Base-by-base conservation (phyloP, 2,329 filamentous ascomycete genomes). In the Fusarium compactum region DNA sequence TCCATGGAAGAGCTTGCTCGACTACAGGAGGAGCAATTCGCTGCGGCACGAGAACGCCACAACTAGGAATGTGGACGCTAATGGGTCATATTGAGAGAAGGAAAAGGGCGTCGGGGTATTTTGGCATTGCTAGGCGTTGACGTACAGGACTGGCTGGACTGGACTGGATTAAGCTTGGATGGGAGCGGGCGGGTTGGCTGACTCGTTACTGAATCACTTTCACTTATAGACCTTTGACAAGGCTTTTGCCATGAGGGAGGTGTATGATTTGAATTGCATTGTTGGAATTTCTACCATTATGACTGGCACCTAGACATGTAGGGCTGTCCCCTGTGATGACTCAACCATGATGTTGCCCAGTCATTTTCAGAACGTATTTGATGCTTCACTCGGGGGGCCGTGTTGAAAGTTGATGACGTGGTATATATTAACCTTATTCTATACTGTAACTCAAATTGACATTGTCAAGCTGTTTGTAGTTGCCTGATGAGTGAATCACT, bases 1-100 rank as follows among this genome's bases (percentile, higher is more conserved):
- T 92, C 92, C 1, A 90, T 97, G 78, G 96, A 98, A 74, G 92
- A 99, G 80, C 86, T 99, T 51, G 89, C 96, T 61, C 88, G 91
- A 51, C 89, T 97, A 76, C 96, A 99, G 79, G 91, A 96, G 80
- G 94, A 97, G 80, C 89, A 98, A 73, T 98, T 99, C 81, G 91
- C 92, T 45, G 91, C 90, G 62, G 95, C 94, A 9, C 77, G 80
- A 62, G 65, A 81, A 70, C 79, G 80, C 55, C 80, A 82, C 60
- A 74, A 71, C 20, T 79, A 66, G 14, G 34, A 67, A 48, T 65
- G 48, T 57, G 45, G 59, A 25, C 30, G 18, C 18, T 59, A 38
- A 24, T 61, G 25, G 22, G 29, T 51, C 18, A 51, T n/a, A 25
- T 30, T 38, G 29, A 43, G 44, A 44, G 54, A 56, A 27, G 51